These are phyloP conservation scores for Pseudogymnoascus sp. DNA, from an alignment of 2,329 filamentous ascomycete species.

Conservation along the genomic window DNA sequence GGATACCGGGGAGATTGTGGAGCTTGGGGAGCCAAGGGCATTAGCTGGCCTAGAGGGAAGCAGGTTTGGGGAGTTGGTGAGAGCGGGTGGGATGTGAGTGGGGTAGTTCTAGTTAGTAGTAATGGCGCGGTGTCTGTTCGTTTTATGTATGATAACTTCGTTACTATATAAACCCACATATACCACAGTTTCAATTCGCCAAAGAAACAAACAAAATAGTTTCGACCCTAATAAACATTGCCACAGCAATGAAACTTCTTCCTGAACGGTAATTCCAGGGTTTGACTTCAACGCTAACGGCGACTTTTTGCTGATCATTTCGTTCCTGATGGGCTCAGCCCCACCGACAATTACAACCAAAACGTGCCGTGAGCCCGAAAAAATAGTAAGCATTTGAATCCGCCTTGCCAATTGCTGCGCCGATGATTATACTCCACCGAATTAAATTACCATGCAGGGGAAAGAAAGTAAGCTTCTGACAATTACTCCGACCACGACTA, in stretches of 20 bases:
- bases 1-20: conserved; percentile 21
- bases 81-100: not conserved
- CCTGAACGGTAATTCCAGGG: not conserved
- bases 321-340: not conserved
- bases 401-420: not conserved
- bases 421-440: not conserved
- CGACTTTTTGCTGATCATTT: not conserved
- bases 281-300: not conserved
- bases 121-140: not conserved
- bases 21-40: conserved; percentile 11
- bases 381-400: not conserved
- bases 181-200: not conserved
- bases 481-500: not conserved
- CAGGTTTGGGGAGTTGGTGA: conserved; percentile 16
- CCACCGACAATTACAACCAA: not conserved
- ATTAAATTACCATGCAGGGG: not conserved
- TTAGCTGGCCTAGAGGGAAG: conserved; percentile 12
- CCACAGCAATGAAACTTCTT: not conserved
- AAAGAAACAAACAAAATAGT: not conserved
- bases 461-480: not conserved
- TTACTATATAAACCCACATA: not conserved
- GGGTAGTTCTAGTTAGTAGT: not conserved
- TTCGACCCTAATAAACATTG: not conserved
- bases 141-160: not conserved
- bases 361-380: not conserved